Base-by-base conservation (phyloP, 768 basidiomycete genomes). In the Tricholoma bakamatsutake region DNA sequence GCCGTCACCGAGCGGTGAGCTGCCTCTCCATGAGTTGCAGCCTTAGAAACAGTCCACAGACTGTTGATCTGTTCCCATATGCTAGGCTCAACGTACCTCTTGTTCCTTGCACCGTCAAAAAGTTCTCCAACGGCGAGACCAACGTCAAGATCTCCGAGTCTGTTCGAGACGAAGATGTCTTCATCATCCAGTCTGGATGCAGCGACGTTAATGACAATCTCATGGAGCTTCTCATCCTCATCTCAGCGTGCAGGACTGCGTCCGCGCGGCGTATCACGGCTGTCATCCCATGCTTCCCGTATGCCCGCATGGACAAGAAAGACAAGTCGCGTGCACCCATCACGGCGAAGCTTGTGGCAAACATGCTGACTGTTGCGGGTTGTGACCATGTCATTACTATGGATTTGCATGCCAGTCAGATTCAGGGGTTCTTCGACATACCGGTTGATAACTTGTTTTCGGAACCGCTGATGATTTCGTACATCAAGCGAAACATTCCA, bases 351-450 rank as follows among this genome's bases (percentile, higher is more conserved):
- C 82, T 99, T 53, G 92, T 98, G 48, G 95, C 96, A 21, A 98
- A 97, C 71, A 98, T 98, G 96, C 78, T 99, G 57, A 87, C 85
- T 43, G 91, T 97, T 47, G 95, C 97, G 8, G 96, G 96, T 21
- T 97, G 94, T 67, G 96, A 98, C 72, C 96, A 98, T 67, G 88
- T 99, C 65, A 98, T 99, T 62, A 98, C 96, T n/a, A 96, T 98
- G 89, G 95, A 98, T 70, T 76, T 98, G 50, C 96, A 98, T 66
- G 95, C 96, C 40, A 90, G 89, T 64, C 96, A 98, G 75, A 98
- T 98, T 57, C 96, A 98, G 68, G 96, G 96, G 6, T 98, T 98
- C 78, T 98, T 98, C 69, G 94, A 98, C 70, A 93, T 98, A 61
- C 96, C 96, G 8, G 95, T 97, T 27, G 96, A 98, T 75, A 98